Evolutionary conservation across 306 rosid species (phyloP), one percentile per base, ranked within the genome.

Genomic region (Fragaria iinumae): DNA sequence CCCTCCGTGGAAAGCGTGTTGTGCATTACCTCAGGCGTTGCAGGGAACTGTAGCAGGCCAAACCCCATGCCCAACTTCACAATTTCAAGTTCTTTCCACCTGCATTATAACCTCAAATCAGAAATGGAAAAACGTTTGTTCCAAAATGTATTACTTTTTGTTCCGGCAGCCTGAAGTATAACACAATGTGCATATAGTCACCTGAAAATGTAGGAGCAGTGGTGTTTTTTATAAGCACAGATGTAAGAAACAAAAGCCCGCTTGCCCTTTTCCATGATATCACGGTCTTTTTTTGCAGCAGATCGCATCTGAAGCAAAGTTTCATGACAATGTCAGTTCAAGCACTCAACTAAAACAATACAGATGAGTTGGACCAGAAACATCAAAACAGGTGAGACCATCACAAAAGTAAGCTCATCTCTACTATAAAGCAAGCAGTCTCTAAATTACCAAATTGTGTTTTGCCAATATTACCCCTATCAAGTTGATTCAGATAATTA

Each of bases 41-140:
- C 80, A 65, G 99, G 99, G 80, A 92, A 96, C 87, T 86, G 93
- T 84, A 95, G 83, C 43, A 95, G 78, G 72, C 99, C 99, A 57
- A 64, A 86, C 76, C 97, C 98, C 88, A 80, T 92, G 80, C 89
- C 97, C 87, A 89, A 82, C 80, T 90, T 95, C 77, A 96, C 97
- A 34, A 92, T 74, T 87, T 95, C 99, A 78, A 95, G 99, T 77
- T 95, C 97, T 83, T 90, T 95, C 97, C 93, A 95, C 79, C 97
- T 92, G 76, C 32, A 69, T 25, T 64, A 43, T 45, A 64, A 25
- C 57, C 29, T 13, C 32, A 20, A 32, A 68, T 70, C 39, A 57
- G 71, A 83, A 65, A 73, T 60, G 72, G 67, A 29, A 65, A 23
- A 73, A 67, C 36, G 20, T 43, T 21, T 9, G 0, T 18, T 44